phyloP scores from a whole-genome alignment of 495 filamentous ascomycete species.

The Xylaria nigripes region DNA sequence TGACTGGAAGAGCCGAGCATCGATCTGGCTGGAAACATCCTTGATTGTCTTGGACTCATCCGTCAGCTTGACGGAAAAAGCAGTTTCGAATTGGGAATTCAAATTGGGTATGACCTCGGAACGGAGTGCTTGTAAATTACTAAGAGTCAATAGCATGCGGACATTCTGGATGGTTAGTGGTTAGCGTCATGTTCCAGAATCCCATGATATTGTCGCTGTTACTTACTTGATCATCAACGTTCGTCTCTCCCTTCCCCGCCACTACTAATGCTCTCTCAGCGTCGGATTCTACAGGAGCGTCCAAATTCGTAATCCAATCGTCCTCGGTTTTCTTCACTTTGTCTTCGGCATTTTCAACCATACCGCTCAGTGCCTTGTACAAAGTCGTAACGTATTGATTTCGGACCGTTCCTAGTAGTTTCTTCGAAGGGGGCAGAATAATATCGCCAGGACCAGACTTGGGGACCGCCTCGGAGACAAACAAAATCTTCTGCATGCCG shows the following conservation, averaged over 20 bases:
- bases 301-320: slow-evolving; percentile 47
- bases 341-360: slow-evolving; percentile 91
- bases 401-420: slow-evolving; percentile 77
- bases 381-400: slow-evolving; percentile 82
- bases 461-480: slow-evolving; percentile 72
- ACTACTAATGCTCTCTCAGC: slow-evolving; percentile 21
- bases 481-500: slow-evolving; percentile 89
- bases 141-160: slow-evolving; percentile 85
- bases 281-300: slow-evolving; percentile 19
- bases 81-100: slow-evolving; percentile 76
- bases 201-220: not conserved
- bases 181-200: slow-evolving; percentile 11
- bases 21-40: slow-evolving; percentile 82
- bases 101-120: slow-evolving; percentile 71
- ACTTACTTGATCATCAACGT: slow-evolving; percentile 64
- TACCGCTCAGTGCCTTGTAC: slow-evolving; percentile 84
- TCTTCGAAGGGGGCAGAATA: slow-evolving; percentile 70
- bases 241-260: slow-evolving; percentile 46
- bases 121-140: slow-evolving; percentile 74
- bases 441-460: slow-evolving; percentile 63
- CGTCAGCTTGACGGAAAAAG: slow-evolving; percentile 82
- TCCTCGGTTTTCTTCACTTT: slow-evolving; percentile 50
- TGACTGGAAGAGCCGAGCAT: slow-evolving; percentile 78
- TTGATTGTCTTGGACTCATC: slow-evolving; percentile 85
- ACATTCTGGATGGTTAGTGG: slow-evolving; percentile 53